phyloP scores from a whole-genome alignment of 345 rosid genomes.

The Pistacia atlantica region DNA sequence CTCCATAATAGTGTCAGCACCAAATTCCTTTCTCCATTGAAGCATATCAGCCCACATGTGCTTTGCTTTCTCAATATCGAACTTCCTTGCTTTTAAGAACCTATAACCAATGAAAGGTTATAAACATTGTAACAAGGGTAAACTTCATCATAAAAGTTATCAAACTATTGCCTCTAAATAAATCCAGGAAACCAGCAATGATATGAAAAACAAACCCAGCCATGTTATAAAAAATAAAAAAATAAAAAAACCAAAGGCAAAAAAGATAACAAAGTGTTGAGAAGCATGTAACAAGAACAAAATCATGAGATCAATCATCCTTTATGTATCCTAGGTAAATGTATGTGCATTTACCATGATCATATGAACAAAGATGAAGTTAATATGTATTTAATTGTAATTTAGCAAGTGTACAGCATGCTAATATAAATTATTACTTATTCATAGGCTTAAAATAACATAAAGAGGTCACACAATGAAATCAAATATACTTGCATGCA shows the following conservation, averaged over 20 bases:
- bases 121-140: not conserved
- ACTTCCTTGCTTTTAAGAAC: constrained; percentile 91
- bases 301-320: not conserved
- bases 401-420: not conserved
- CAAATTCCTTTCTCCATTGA: constrained; percentile 92
- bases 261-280: not conserved
- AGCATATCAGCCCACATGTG: constrained; percentile 99
- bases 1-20: constrained; percentile 77
- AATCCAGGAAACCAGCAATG: not conserved
- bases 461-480: not conserved
- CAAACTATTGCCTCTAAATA: not conserved
- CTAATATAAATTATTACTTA: not conserved
- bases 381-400: not conserved
- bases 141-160: not conserved
- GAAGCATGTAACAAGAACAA: not conserved
- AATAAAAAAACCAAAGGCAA: not conserved
- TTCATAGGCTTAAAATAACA: not conserved
- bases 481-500: not conserved
- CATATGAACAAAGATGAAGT: not conserved
- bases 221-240: not conserved
- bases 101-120: constrained; percentile 32
- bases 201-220: not conserved
- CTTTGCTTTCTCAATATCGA: constrained; percentile 87
- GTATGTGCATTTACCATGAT: too few species aligned
- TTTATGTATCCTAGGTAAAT: too few species aligned